These are phyloP conservation scores for Kazachstania africana DNA, from an alignment of 805 yeast species.

Conservation along the genomic window DNA sequence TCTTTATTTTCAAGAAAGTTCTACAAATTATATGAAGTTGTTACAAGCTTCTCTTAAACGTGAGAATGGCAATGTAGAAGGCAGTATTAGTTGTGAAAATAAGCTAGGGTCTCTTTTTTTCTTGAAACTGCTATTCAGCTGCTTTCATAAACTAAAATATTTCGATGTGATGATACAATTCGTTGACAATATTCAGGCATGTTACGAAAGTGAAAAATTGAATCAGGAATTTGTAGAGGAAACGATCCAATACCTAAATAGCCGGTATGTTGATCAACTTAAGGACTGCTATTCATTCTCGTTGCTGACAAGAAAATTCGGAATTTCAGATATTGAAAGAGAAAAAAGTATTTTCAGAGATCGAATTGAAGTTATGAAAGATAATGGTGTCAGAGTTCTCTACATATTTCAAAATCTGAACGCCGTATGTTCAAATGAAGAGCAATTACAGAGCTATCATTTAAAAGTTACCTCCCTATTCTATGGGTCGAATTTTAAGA, in stretches of 20 bases:
- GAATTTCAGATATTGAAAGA: constrained; percentile 18
- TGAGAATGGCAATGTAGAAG: neutral
- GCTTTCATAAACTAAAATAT: too few species aligned
- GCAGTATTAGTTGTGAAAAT: neutral
- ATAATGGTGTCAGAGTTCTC: constrained; percentile 1
- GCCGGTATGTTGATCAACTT: constrained; percentile 11
- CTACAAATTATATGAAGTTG: too few species aligned
- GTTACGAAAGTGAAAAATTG: neutral
- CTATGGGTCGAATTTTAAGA: too few species aligned
- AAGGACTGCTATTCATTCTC: constrained; percentile 15
- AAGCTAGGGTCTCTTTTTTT: neutral
- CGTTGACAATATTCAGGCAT: neutral
- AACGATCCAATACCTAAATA: constrained; percentile 12
- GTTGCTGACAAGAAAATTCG: constrained; percentile 15
- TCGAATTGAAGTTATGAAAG: neutral
- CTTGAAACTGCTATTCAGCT: too few species aligned
- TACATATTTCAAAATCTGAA: too few species aligned
- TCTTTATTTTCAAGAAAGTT: too few species aligned
- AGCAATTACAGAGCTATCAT: too few species aligned
- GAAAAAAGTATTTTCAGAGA: constrained; percentile 20
- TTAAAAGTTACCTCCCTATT: too few species aligned
- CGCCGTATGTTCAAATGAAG: constrained; percentile 2
- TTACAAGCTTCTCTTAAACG: neutral
- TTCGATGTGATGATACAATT: neutral
- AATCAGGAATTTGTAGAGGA: neutral